Percentiles rank a stretch among this genome's conserved stretches.
Conservation (phyloP, 805 yeast species). For the Cyberlindnera mrakii region DNA sequence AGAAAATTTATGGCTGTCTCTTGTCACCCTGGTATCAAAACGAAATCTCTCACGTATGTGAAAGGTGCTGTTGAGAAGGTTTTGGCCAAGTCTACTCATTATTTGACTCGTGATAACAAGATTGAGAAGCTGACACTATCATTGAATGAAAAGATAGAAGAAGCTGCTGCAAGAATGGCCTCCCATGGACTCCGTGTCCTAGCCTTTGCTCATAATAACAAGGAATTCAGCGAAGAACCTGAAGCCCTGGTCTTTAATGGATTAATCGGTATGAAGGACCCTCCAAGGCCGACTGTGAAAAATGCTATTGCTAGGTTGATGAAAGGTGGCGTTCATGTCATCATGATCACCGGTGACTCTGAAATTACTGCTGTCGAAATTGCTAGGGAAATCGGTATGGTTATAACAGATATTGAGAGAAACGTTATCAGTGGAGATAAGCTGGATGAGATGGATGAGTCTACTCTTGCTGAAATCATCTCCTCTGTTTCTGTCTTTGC, state of each 20-base stretch:
- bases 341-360: constrained; percentile 95
- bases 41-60: constrained; percentile 54
- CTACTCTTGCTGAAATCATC: constrained; percentile 67
- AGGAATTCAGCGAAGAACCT: constrained; percentile 39
- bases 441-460: constrained; percentile 67
- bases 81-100: constrained; percentile 52
- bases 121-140: constrained; percentile 51
- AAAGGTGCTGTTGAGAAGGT: constrained; percentile 91
- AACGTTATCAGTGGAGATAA: constrained; percentile 83
- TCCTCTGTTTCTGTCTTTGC: constrained; percentile 86
- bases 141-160: constrained; percentile 39
- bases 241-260: constrained; percentile 73
- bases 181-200: constrained; percentile 80
- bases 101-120: constrained; percentile 53
- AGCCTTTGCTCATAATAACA: constrained; percentile 60
- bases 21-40: constrained; percentile 51
- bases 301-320: constrained; percentile 67
- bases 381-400: constrained; percentile 89
- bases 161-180: constrained; percentile 63
- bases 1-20: constrained; percentile 90
- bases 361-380: constrained; percentile 82
- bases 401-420: constrained; percentile 51
- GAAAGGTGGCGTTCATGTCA: constrained; percentile 94
- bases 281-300: constrained; percentile 87
- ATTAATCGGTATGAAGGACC: constrained; percentile 92